phyloP scores from a whole-genome alignment of 345 rosid genomes.

The Carallia brachiata region DNA sequence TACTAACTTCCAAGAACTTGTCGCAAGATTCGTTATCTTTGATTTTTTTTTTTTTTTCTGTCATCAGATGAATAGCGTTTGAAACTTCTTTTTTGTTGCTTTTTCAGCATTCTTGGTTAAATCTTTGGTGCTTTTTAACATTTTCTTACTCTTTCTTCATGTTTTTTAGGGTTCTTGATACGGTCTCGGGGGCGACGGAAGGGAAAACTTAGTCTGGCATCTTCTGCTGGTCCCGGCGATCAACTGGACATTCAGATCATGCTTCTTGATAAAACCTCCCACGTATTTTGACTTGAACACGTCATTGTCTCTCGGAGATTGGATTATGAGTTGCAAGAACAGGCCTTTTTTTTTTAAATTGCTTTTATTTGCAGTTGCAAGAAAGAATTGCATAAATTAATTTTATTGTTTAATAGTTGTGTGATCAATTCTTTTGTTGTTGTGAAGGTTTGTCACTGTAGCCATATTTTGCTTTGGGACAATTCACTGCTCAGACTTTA shows the following conservation, averaged over 20 bases:
- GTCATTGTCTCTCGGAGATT: constrained; percentile 1
- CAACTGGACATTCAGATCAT: constrained; percentile 60
- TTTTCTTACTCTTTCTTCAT: no score
- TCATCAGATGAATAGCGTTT: no score
- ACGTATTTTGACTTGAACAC: constrained; percentile 46
- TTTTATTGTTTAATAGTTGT: no score
- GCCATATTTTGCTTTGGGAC: constrained; percentile 71
- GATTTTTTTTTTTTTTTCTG: no score
- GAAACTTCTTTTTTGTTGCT: no score
- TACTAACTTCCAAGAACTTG: no score
- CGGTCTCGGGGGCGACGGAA: constrained; percentile 23
- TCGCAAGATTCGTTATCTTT: no score
- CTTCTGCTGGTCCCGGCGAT: constrained; percentile 61
- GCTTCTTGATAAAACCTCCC: constrained; percentile 73
- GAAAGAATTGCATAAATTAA: no score
- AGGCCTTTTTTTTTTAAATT: constrained; percentile 31
- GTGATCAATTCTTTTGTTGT: background rate
- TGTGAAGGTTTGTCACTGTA: constrained; percentile 55
- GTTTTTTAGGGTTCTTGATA: no score
- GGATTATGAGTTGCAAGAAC: constrained; percentile 68
- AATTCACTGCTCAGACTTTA: constrained; percentile 60
- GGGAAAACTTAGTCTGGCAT: constrained; percentile 52
- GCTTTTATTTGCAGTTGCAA: no score
- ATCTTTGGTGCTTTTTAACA: no score
- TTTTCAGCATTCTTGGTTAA: no score